phyloP scores from a whole-genome alignment of 2,329 filamentous ascomycete species.

The Aureobasidium sp. region DNA sequence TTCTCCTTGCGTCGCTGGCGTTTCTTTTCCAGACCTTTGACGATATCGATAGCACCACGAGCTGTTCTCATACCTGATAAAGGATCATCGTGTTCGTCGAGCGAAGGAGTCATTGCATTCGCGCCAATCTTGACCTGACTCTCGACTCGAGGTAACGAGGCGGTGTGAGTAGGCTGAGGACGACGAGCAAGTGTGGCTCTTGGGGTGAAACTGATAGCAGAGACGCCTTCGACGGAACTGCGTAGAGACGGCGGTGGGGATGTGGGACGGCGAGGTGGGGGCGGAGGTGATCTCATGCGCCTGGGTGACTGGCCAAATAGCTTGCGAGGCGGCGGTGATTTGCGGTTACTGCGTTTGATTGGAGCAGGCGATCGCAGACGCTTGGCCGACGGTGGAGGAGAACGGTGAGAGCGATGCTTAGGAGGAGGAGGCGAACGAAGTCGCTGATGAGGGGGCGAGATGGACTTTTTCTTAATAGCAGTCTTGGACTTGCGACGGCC shows the following conservation, averaged over 20 bases:
- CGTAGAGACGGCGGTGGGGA: constrained; percentile 61
- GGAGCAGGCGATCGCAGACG: constrained; percentile 25
- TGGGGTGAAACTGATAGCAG: constrained; percentile 25
- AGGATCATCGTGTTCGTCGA: constrained; percentile 32
- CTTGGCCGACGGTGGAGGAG: constrained; percentile 29
- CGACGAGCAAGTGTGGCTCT: constrained; percentile 27
- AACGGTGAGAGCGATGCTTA: constrained; percentile 30
- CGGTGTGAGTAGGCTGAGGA: constrained; percentile 65
- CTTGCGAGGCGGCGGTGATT: constrained; percentile 35
- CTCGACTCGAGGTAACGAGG: constrained; percentile 66
- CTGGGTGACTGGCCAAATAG: constrained; percentile 65
- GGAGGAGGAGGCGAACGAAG: constrained; percentile 39
- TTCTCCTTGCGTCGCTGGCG: constrained; percentile 89
- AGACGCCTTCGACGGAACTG: constrained; percentile 30
- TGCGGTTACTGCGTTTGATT: constrained; percentile 20
- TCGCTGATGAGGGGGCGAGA: constrained; percentile 53
- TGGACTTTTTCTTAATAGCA: constrained; percentile 31
- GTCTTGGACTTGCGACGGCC: constrained; percentile 24
- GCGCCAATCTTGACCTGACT: constrained; percentile 11
- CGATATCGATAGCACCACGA: constrained; percentile 93
- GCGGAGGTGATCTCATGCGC: constrained; percentile 41
- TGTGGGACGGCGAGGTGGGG: constrained; percentile 33
- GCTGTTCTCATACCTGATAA: constrained; percentile 51
- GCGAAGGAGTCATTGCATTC: background rate
- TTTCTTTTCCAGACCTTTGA: constrained; percentile 92